phyloP scores from a whole-genome alignment of 176 grass and related monocot species.

The Saccharum officinarum region DNA sequence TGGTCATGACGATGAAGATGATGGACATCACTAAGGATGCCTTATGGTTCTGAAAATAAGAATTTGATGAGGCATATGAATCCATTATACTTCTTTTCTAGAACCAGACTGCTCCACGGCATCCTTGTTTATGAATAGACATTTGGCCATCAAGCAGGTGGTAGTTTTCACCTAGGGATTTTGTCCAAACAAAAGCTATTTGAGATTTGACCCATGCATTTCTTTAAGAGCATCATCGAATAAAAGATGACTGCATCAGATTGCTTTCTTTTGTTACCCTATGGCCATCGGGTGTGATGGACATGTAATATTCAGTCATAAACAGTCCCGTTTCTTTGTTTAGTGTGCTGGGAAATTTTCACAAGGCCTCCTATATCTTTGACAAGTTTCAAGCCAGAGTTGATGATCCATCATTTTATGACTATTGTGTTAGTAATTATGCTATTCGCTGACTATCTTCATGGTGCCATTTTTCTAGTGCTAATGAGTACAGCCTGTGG shows the following conservation, averaged over 20 bases:
- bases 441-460: background rate
- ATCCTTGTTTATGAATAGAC: slow-evolving; percentile 43
- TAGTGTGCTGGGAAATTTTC: slow-evolving; percentile 21
- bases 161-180: slow-evolving; percentile 46
- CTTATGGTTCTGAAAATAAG: slow-evolving; percentile 46
- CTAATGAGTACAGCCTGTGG: background rate
- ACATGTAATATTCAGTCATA: slow-evolving; percentile 35
- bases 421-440: background rate
- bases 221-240: slow-evolving; percentile 56
- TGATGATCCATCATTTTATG: background rate
- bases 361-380: background rate
- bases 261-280: slow-evolving; percentile 29
- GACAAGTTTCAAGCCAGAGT: background rate
- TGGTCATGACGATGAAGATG: slow-evolving; percentile 60
- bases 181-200: slow-evolving; percentile 41
- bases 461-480: background rate
- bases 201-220: slow-evolving; percentile 41
- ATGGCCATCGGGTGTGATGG: slow-evolving; percentile 50
- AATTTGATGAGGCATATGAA: slow-evolving; percentile 48
- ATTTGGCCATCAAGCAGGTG: slow-evolving; percentile 59
- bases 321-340: slow-evolving; percentile 20
- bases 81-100: slow-evolving; percentile 33
- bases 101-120: slow-evolving; percentile 41
- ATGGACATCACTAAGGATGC: slow-evolving; percentile 59
- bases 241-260: slow-evolving; percentile 53